Evolutionary conservation across 164 flowering plant species (phyloP).

Genomic region (Vitis vinifera): DNA sequence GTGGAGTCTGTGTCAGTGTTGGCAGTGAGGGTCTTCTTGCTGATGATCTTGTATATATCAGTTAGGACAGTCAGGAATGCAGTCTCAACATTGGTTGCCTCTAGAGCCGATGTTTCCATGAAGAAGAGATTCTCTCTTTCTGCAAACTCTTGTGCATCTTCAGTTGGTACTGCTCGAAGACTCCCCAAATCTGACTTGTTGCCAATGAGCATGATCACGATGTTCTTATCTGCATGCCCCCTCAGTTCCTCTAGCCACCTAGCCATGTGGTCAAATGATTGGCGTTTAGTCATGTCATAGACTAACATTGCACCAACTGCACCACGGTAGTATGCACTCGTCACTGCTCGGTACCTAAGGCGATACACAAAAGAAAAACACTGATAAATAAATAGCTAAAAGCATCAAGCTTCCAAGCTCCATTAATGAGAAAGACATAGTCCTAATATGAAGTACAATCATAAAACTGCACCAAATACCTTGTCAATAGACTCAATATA

Average conservation of each 20-base stretch:
- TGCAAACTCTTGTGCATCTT: conserved; percentile 78
- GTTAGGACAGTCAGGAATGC: conserved; percentile 57
- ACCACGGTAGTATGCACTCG: conserved; percentile 82
- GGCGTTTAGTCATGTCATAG: conserved; percentile 76
- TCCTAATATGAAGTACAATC: too few species aligned
- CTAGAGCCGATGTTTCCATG: conserved; percentile 75
- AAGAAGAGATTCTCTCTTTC: conserved; percentile 67
- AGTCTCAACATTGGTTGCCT: conserved; percentile 64
- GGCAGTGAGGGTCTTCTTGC: conserved; percentile 57
- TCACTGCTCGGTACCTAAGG: conserved; percentile 74
- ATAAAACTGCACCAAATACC: too few species aligned
- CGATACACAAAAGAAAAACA: neutral
- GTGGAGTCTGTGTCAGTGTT: conserved; percentile 28
- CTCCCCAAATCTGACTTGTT: conserved; percentile 64
- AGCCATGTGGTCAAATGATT: conserved; percentile 72
- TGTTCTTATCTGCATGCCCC: conserved; percentile 69
- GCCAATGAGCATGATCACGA: conserved; percentile 62
- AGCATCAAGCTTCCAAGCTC: too few species aligned
- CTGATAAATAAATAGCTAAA: too few species aligned
- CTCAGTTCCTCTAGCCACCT: conserved; percentile 79
- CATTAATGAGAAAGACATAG: too few species aligned
- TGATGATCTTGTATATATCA: conserved; percentile 54
- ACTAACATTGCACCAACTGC: conserved; percentile 84
- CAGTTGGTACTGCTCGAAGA: conserved; percentile 62
- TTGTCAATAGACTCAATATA: too few species aligned